Percentiles rank a stretch among this genome's conserved stretches.
Evolutionary conservation across 768 basidiomycete genomes (phyloP).

Genomic region (Phlebiopsis gigantea): DNA sequence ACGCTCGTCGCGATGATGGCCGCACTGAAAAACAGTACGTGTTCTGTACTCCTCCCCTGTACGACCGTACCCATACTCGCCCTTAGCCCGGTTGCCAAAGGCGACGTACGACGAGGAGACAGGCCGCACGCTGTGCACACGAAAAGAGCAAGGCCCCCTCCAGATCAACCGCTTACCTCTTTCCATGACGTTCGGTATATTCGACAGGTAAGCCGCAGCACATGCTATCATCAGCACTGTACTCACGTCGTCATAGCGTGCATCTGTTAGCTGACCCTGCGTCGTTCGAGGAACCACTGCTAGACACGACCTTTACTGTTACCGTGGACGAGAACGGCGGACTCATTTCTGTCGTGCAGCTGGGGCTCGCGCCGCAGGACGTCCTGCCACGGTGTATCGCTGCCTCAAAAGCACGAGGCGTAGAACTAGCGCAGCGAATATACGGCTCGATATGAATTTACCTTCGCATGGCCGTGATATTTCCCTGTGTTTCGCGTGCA

Average conservation of each 20-base stretch:
- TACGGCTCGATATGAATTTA: neutral
- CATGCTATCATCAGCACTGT: constrained; percentile 41
- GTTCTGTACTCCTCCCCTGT: neutral
- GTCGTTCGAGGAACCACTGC: constrained; percentile 84
- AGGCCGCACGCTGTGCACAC: constrained; percentile 56
- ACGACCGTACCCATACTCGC: neutral
- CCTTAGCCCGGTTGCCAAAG: constrained; percentile 62
- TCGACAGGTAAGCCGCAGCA: constrained; percentile 34
- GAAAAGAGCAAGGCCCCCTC: constrained; percentile 41
- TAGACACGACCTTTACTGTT: constrained; percentile 66
- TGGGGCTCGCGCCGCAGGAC: constrained; percentile 39
- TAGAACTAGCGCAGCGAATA: constrained; percentile 1
- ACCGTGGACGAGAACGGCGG: constrained; percentile 46
- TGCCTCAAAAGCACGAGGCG: constrained; percentile 26
- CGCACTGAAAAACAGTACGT: constrained; percentile 80
- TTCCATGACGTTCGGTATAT: constrained; percentile 72
- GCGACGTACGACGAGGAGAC: constrained; percentile 68
- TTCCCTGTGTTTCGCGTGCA: neutral
- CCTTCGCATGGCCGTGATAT: neutral
- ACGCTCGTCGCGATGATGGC: constrained; percentile 82
- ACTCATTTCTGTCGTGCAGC: constrained; percentile 48
- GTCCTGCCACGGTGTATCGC: constrained; percentile 35
- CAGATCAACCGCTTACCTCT: constrained; percentile 41
- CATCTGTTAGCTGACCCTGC: constrained; percentile 79
- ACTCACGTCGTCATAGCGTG: constrained; percentile 33